Conservation (phyloP, 768 basidiomycete genomes). For the Porphyrellus cyaneotinctus region DNA sequence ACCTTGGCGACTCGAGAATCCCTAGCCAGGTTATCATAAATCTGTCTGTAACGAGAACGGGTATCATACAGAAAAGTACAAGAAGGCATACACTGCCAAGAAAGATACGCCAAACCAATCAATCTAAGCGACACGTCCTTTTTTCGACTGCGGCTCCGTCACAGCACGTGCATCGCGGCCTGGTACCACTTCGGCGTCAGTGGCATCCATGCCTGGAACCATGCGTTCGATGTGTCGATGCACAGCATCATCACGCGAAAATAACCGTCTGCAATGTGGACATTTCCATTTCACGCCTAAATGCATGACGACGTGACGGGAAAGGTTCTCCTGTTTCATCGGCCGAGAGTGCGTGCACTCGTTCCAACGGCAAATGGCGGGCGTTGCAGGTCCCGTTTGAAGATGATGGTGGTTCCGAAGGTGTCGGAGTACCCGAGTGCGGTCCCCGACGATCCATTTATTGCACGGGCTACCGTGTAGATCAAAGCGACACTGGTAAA, state of each 20-base stretch:
- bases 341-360: conserved; percentile 18
- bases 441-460: conserved; percentile 25
- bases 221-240: conserved; percentile 31
- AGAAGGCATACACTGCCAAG: neutral
- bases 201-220: conserved; percentile 18
- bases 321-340: conserved; percentile 33
- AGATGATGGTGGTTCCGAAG: conserved; percentile 26
- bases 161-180: conserved; percentile 14
- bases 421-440: conserved; percentile 24
- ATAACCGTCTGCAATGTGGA: conserved; percentile 20
- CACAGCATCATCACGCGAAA: conserved; percentile 33
- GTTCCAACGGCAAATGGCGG: conserved; percentile 23
- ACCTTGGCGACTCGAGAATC: too few relatives aligned
- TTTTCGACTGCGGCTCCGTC: conserved; percentile 2
- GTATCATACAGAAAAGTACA: conserved; percentile 8
- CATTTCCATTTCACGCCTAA: conserved; percentile 30
- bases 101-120: neutral
- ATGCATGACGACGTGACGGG: conserved; percentile 30
- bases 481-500: conserved; percentile 27
- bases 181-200: conserved; percentile 24
- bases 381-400: conserved; percentile 11
- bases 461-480: conserved; percentile 23
- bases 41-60: neutral
- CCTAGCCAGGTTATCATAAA: neutral
- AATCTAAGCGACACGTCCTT: conserved; percentile 4